Conservation (phyloP, 1,284 basidiomycete genomes). For the Exobasidium rhododendri region DNA sequence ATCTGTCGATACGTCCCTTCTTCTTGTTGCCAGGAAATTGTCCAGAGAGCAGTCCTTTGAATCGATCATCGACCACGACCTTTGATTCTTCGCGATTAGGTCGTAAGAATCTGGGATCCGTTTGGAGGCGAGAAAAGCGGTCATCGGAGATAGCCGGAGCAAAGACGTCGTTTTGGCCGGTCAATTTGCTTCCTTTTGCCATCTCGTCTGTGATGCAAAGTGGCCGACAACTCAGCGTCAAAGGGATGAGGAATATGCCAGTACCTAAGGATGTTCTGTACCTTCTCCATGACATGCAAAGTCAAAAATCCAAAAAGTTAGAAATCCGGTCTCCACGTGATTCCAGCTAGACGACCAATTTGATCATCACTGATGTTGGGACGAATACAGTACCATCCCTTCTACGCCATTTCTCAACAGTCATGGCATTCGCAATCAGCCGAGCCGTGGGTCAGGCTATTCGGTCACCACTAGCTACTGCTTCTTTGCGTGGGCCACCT, state of each 20-base stretch:
- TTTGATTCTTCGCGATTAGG: constrained; percentile 77
- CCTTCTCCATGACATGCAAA: too few species aligned
- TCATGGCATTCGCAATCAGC: neutral
- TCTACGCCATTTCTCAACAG: neutral
- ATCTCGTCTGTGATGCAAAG: too few species aligned
- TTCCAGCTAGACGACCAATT: too few species aligned
- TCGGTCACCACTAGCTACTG: neutral
- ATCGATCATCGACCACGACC: constrained; percentile 88
- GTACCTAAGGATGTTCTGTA: too few species aligned
- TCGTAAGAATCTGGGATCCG: constrained; percentile 86
- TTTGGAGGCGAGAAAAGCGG: constrained; percentile 77
- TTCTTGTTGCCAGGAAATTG: constrained; percentile 24
- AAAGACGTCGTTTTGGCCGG: neutral
- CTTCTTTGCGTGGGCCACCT: neutral
- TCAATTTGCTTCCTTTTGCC: neutral
- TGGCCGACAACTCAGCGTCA: too few species aligned
- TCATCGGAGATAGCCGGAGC: constrained; percentile 26
- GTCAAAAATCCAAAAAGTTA: too few species aligned
- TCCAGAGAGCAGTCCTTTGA: constrained; percentile 70
- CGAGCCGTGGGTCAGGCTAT: neutral
- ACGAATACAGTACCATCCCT: neutral
- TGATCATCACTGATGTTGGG: too few species aligned
- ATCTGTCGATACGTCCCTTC: constrained; percentile 74
- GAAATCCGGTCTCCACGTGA: too few species aligned
- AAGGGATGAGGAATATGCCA: too few species aligned